phyloP scores from a whole-genome alignment of 129 eudicot species.

The Silybum marianum region DNA sequence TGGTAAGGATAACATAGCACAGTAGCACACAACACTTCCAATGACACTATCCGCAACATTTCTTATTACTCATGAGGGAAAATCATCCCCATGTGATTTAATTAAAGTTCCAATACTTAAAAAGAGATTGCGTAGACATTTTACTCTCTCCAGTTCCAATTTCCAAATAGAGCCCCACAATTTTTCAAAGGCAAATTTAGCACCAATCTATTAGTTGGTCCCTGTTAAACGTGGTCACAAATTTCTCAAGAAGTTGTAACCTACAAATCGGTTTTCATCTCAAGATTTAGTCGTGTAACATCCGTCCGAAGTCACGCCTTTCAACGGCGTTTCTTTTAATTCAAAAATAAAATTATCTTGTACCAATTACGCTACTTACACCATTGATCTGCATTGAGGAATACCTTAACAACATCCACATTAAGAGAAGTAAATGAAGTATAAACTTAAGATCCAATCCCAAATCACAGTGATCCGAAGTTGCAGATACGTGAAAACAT shows the following conservation, averaged over 20 bases:
- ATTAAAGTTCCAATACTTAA: neutral
- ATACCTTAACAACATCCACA: conserved; percentile 22
- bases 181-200: neutral
- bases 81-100: neutral
- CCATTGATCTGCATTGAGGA: conserved; percentile 21
- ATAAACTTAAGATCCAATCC: conserved; percentile 28
- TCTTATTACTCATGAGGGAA: too few species aligned
- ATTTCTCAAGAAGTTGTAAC: neutral
- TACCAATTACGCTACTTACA: neutral
- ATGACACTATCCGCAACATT: too few species aligned
- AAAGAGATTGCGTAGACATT: neutral
- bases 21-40: conserved; percentile 6
- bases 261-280: neutral
- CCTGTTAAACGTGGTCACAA: neutral
- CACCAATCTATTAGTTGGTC: neutral
- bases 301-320: neutral
- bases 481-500: conserved; percentile 5
- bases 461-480: conserved; percentile 34
- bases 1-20: neutral
- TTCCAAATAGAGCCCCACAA: neutral
- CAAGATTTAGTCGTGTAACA: conserved; percentile 4
- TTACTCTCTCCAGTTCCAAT: neutral
- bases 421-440: neutral
- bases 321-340: conserved; percentile 1
- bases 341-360: neutral